Evolutionary conservation across 1,284 basidiomycete species (phyloP), one percentile per base, ranked within the genome.

Genomic region (Schizophyllum commune): DNA sequence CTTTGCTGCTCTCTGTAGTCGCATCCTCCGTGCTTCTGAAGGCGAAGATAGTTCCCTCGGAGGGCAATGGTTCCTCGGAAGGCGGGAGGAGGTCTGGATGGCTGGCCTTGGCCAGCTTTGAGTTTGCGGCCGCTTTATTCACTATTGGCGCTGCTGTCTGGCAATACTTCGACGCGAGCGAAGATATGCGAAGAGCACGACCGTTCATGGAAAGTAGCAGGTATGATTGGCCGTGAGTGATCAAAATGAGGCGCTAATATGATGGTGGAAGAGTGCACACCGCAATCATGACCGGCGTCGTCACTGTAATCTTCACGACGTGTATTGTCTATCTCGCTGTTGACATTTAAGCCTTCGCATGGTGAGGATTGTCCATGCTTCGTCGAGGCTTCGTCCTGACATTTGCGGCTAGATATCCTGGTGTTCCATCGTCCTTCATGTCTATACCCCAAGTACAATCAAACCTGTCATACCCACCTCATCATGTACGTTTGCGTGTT

Each of bases 1-100:
- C 82, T 8, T 73, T 88, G 15, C 73, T 89, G 20, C 74, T 90
- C 15, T 80, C 79, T 6, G 73, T 90, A 1, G 72, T 89, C 9
- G 82, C 84, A 2, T 81, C 84, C 32, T 88, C 87, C 13, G 73
- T 86, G 57, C 73, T 90, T 22, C 79, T 90, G 13, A 78, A 77
- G 52, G 77, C 79, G 32, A 83, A 85, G 21, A 76, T 90, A 11
- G 76, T 81, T 5, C 81, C 85, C 4, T 74, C 75, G 15, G 71
- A 72, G 60, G 62, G 67, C 9, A 64, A 64, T 27, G 39, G 52
- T 15, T 58, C 58, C 5, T 57, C 63, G 22, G 32, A 34, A 20
- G 64, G 63, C 9, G 60, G 63, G 58, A 58, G 62, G 54, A 56
- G 65, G 51, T 60, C 61, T 13, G 66, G 68, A 11, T 71, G 70